A percentile compares a stretch with the other conserved stretches of the same genome.
Conservation (phyloP, 1,284 basidiomycete genomes). For the Rugosomyces carneus region DNA sequence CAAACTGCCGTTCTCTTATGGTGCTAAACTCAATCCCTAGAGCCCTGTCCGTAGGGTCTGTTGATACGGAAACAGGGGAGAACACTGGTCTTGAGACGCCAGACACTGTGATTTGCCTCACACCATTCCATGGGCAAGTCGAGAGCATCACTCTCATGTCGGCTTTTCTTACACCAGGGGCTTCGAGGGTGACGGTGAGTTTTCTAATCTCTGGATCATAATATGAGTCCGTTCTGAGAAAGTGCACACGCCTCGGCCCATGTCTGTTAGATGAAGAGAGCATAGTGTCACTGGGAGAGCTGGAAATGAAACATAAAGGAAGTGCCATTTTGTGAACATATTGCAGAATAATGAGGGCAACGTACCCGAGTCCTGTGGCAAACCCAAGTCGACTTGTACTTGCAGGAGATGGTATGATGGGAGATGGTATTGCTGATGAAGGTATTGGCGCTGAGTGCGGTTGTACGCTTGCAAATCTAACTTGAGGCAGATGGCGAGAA, state of each 20-base stretch:
- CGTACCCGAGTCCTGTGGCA: slow-evolving; percentile 17
- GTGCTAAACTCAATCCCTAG: slow-evolving; percentile 11
- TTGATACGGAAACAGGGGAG: slow-evolving; percentile 15
- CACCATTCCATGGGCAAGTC: slow-evolving; percentile 47
- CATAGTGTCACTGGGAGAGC: slow-evolving; percentile 15
- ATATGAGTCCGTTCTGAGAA: slow-evolving; percentile 50
- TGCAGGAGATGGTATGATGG: slow-evolving; percentile 15
- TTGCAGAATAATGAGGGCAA: neutral
- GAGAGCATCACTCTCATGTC: slow-evolving; percentile 50
- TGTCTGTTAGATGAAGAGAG: slow-evolving; percentile 8
- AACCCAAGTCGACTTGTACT: slow-evolving; percentile 14
- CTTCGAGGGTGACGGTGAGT: slow-evolving; percentile 53
- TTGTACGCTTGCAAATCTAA: slow-evolving; percentile 15
- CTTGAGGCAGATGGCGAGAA: slow-evolving; percentile 10
- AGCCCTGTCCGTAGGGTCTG: slow-evolving; percentile 21
- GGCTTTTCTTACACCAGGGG: slow-evolving; percentile 52
- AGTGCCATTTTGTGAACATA: slow-evolving; percentile 5
- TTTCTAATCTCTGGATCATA: slow-evolving; percentile 39
- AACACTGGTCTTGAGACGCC: slow-evolving; percentile 36
- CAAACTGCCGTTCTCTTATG: slow-evolving; percentile 48
- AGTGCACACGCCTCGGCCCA: slow-evolving; percentile 10
- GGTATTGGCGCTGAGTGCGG: slow-evolving; percentile 12
- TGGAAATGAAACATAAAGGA: slow-evolving; percentile 3
- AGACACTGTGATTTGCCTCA: slow-evolving; percentile 48
- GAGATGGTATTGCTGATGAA: slow-evolving; percentile 16